Conservation (phyloP, 140 eudicot genomes). For the Senecio squalidus region DNA sequence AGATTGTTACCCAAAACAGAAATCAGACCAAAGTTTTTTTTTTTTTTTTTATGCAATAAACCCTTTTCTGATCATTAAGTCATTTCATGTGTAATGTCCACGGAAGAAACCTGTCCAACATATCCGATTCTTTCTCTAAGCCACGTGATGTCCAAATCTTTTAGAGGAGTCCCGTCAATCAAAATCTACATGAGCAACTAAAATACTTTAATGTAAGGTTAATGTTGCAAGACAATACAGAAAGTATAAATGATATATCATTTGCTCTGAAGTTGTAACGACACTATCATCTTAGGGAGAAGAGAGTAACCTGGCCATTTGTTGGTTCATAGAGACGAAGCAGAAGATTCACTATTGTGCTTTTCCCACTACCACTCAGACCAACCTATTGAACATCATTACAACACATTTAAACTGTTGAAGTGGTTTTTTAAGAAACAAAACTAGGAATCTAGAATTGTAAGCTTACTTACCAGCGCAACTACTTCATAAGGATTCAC, state of each 20-base stretch:
- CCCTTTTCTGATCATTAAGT: background rate
- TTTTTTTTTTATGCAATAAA: conserved; percentile 2
- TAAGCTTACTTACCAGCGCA: conserved; percentile 83
- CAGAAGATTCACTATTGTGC: conserved; percentile 86
- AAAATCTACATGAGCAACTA: conserved; percentile 46
- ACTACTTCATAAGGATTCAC: conserved; percentile 85
- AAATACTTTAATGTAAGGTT: conserved; percentile 7
- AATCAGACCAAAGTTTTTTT: background rate
- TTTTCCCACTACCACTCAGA: conserved; percentile 99
- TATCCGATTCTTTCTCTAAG: conserved; percentile 89
- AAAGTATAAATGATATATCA: background rate
- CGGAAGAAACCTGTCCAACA: conserved; percentile 80
- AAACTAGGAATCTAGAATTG: conserved; percentile 2
- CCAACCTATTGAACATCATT: conserved; percentile 63
- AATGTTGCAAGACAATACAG: background rate
- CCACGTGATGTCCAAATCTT: conserved; percentile 78
- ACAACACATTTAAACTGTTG: conserved; percentile 7
- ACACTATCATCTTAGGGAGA: background rate
- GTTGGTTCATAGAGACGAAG: conserved; percentile 98
- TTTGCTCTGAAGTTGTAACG: background rate
- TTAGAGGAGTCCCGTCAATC: conserved; percentile 72
- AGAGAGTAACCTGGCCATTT: conserved; percentile 71
- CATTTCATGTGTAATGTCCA: conserved; percentile 1
- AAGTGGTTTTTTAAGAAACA: background rate
- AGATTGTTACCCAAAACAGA: background rate